Base-by-base conservation (phyloP, 202 grass and related monocot genomes). In the Brachypodium distachyon region DNA sequence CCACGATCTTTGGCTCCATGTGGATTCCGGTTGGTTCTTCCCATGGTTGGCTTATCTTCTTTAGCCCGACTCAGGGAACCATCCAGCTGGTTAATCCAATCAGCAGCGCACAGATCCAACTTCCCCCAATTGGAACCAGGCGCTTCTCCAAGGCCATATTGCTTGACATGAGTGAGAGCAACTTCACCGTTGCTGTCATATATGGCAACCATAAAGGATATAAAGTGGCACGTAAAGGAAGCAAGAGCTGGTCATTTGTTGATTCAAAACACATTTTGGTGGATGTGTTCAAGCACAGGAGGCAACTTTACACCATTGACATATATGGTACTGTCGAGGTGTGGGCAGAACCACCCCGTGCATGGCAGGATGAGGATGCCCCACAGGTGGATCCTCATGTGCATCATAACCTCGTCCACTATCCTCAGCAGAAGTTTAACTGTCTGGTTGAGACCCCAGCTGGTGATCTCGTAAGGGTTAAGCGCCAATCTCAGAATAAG, bases 1-100 rank as follows among this genome's bases (percentile, higher is more conserved):
- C 14, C 18, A 80, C 86, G 38, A 29, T 84, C 31, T 83, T 84
- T 62, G 81, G 44, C 21, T 47, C 68, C 33, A 32, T 62, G n/a
- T 88, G 86, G 86, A 23, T 70, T 79, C 85, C 80, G 0, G 52
- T 87, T 79, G 85, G 85, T 83, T 87, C 80, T 55, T 87, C 67
- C 21, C 22, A 79, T 70, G 86, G 86, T 47, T 88, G 86, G 86
- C 44, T 88, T 40, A 79, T 88, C 75, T 88, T 80, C 47, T 79
- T 61, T 46, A 70, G 31, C 49, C 61, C 27, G 2, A 39, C 36
- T 48, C 48, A 56, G 22, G 86, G 86, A 47, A 75, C 53, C 27
- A 84, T 75, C 36, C 75, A 75, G 61, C 44, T 88, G 69, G 44
- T 84, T 61, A 88, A 88, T 42, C 86, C 86, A 29, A 70, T 88